Conservation (phyloP, 768 basidiomycete genomes). For the Rhizopogon sp. region DNA sequence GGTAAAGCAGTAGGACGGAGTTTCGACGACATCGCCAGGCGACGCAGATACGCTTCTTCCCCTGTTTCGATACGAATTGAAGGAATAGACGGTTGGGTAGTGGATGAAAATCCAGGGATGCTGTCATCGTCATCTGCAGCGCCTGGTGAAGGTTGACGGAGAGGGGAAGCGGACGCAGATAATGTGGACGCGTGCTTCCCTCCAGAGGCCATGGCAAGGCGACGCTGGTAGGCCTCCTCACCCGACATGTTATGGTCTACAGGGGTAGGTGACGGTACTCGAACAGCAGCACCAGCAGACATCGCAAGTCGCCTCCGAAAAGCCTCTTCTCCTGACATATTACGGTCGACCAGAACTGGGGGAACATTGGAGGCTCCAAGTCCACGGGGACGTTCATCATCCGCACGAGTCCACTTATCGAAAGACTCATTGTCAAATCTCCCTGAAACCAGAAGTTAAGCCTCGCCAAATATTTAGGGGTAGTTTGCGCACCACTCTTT, state of each 20-base stretch:
- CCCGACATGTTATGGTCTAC: conserved; percentile 51
- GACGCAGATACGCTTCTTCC: conserved; percentile 65
- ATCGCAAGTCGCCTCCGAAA: conserved; percentile 75
- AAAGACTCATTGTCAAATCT: conserved; percentile 36
- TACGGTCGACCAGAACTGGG: conserved; percentile 37
- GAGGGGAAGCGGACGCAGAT: conserved; percentile 6
- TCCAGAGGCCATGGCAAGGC: conserved; percentile 60
- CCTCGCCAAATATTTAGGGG: conserved; percentile 15
- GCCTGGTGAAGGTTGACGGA: conserved; percentile 16
- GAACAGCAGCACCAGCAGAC: conserved; percentile 34
- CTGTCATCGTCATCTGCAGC: conserved; percentile 17
- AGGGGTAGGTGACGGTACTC: conserved; percentile 23
- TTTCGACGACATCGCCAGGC: conserved; percentile 50
- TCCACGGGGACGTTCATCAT: conserved; percentile 37
- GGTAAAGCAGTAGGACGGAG: conserved; percentile 24
- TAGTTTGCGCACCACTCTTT: conserved; percentile 52
- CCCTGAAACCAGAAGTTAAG: conserved; percentile 17
- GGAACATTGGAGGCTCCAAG: conserved; percentile 17
- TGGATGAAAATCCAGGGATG: conserved; percentile 17
- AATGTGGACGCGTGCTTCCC: conserved; percentile 4
- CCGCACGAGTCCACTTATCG: conserved; percentile 52
- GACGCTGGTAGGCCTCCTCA: conserved; percentile 77
- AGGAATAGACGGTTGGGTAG: background rate
- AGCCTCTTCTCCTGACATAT: conserved; percentile 73
- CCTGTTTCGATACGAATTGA: conserved; percentile 39